phyloP scores from a whole-genome alignment of 2,329 filamentous ascomycete genomes.

The Geosmithia putterillii region DNA sequence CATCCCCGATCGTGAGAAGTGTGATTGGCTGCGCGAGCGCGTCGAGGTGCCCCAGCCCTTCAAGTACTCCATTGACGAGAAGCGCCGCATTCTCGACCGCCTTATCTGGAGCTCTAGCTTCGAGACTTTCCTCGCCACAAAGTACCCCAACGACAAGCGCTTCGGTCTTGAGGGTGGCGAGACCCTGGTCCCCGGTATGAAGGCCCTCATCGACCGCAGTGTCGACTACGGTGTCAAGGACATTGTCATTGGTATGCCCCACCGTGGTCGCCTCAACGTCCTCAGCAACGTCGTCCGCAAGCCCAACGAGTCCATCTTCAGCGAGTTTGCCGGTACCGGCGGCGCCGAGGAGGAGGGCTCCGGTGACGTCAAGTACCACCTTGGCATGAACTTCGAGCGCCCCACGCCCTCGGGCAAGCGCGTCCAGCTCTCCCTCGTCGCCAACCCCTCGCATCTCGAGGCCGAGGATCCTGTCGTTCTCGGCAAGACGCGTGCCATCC shows the following conservation, averaged over 20 bases:
- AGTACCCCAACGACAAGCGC: slow-evolving; percentile 99
- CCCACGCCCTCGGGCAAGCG: slow-evolving; percentile 97
- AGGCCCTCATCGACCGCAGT: slow-evolving; percentile 94
- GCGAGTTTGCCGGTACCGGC: slow-evolving; percentile 82
- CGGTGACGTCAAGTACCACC: slow-evolving; percentile 97
- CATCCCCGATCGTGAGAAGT: slow-evolving; percentile 93
- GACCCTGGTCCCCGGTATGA: slow-evolving; percentile 96
- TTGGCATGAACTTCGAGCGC: slow-evolving; percentile 99
- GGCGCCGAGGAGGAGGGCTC: slow-evolving; percentile 91
- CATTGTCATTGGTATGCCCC: slow-evolving; percentile 98
- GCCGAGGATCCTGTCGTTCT: slow-evolving; percentile 96
- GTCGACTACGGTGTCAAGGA: slow-evolving; percentile 98
- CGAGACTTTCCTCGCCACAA: slow-evolving; percentile 87
- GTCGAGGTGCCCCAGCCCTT: slow-evolving; percentile 90
- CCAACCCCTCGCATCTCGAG: slow-evolving; percentile 96
- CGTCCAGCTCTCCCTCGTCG: slow-evolving; percentile 95
- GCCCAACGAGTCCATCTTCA: slow-evolving; percentile 99
- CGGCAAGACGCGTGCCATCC: slow-evolving; percentile 92
- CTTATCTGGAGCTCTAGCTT: slow-evolving; percentile 99
- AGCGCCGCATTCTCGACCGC: slow-evolving; percentile 92
- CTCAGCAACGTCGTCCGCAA: slow-evolving; percentile 98
- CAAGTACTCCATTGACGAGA: slow-evolving; percentile 97
- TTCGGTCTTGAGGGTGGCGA: slow-evolving; percentile 98
- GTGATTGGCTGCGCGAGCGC: slow-evolving; percentile 94
- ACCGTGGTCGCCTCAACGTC: slow-evolving; percentile 95